Percentiles rank a stretch among this genome's conserved stretches.
Evolutionary conservation across 73 alveolate genomes (phyloP).

Genomic region (Paramecium primaurelia): DNA sequence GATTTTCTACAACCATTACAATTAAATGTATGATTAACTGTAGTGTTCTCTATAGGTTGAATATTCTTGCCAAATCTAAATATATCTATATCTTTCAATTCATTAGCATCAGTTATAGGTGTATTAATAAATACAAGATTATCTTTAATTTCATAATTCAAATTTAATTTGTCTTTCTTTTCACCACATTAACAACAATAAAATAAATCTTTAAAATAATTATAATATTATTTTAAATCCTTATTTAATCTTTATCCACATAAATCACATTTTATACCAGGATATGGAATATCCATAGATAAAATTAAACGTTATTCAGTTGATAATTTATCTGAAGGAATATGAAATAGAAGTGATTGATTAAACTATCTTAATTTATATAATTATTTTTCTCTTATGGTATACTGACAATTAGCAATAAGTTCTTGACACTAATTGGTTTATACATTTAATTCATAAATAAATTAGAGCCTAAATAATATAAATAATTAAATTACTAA

Average conservation of each 20-base stretch:
- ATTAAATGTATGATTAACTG: background rate
- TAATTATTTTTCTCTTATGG: background rate
- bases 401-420: background rate
- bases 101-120: background rate
- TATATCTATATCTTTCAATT: background rate
- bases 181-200: background rate
- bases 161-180: background rate
- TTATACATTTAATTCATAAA: background rate
- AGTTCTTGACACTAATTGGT: background rate
- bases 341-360: background rate
- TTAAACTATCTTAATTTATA: background rate
- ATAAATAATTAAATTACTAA: background rate
- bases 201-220: background rate
- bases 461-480: background rate
- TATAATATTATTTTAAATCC: background rate
- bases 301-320: background rate
- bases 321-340: background rate
- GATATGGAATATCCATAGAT: background rate
- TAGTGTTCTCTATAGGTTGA: background rate
- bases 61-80: background rate
- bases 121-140: background rate
- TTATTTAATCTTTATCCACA: background rate
- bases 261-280: background rate
- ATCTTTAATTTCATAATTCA: background rate
- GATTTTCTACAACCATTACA: background rate